A percentile compares a stretch with the other conserved stretches of the same genome.
phyloP scores from a whole-genome alignment of 495 filamentous ascomycete genomes.

The Hyphodiscus hymeniophilus region DNA sequence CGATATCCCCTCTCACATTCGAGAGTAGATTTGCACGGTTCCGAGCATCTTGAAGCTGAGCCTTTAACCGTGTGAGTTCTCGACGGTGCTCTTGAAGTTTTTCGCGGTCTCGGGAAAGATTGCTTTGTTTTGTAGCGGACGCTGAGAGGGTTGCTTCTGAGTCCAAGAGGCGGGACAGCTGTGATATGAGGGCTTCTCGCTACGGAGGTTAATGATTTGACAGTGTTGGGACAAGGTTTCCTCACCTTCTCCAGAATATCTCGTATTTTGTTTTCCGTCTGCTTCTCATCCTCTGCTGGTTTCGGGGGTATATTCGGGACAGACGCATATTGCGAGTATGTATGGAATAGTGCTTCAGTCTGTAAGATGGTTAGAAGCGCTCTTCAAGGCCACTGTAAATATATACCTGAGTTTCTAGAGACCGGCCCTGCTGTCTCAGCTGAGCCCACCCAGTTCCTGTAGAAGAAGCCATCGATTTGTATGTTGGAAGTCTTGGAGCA shows the following conservation, averaged over 20 bases:
- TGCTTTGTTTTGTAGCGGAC: constrained; percentile 90
- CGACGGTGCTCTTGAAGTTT: constrained; percentile 79
- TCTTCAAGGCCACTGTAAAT: background rate
- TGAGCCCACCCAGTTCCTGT: constrained; percentile 89
- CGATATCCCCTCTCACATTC: constrained; percentile 85
- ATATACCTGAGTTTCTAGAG: constrained; percentile 85
- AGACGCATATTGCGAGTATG: constrained; percentile 89
- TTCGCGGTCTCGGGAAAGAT: constrained; percentile 85
- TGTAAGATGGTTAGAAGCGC: constrained; percentile 30
- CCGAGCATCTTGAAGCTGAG: constrained; percentile 61
- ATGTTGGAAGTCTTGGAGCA: background rate
- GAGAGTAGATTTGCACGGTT: constrained; percentile 86
- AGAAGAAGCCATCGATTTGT: constrained; percentile 31
- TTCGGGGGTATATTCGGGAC: constrained; percentile 70
- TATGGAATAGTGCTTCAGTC: constrained; percentile 92
- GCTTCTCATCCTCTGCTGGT: constrained; percentile 76
- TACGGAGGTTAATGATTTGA: constrained; percentile 28
- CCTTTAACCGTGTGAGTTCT: constrained; percentile 66
- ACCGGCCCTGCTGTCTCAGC: constrained; percentile 85
- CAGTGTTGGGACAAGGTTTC: constrained; percentile 1
- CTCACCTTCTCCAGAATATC: constrained; percentile 72
- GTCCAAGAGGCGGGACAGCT: constrained; percentile 85
- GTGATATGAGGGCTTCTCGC: constrained; percentile 74
- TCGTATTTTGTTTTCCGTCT: constrained; percentile 71
- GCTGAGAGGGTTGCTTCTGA: constrained; percentile 84